A percentile compares a stretch with the other conserved stretches of the same genome.
Evolutionary conservation across 176 grass and related monocot species (phyloP).

Genomic region (Cenchrus purpureus): DNA sequence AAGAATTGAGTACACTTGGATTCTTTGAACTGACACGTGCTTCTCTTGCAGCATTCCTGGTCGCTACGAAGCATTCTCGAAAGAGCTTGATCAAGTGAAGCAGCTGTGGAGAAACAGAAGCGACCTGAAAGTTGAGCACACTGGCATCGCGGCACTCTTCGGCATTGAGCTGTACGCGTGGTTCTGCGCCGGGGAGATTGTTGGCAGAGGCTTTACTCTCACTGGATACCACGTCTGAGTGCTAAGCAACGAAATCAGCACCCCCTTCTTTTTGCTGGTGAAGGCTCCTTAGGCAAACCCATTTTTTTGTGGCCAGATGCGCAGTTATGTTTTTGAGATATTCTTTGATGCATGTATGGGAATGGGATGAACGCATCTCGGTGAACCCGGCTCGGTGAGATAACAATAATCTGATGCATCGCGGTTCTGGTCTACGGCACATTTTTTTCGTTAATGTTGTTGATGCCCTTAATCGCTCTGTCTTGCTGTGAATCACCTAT

Average conservation of each 20-base stretch:
- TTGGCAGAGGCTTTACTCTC: constrained; percentile 79
- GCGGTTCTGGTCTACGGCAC: background rate
- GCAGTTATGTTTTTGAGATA: constrained; percentile 5
- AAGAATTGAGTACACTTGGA: background rate
- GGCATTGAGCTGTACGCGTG: constrained; percentile 81
- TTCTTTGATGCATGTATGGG: constrained; percentile 21
- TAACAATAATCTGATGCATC: constrained; percentile 45
- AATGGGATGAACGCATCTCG: background rate
- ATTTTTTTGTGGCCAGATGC: constrained; percentile 18
- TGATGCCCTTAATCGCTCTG: background rate
- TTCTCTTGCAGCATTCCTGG: constrained; percentile 66
- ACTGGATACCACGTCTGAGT: constrained; percentile 85
- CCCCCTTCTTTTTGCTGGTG: background rate
- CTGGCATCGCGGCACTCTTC: constrained; percentile 72
- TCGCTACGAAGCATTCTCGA: constrained; percentile 75
- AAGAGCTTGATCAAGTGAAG: constrained; percentile 77
- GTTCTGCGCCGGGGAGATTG: constrained; percentile 78
- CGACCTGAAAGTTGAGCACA: constrained; percentile 79
- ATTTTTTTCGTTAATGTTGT: background rate
- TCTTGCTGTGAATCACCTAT: background rate
- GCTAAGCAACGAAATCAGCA: background rate
- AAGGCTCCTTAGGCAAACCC: constrained; percentile 24
- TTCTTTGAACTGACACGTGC: background rate
- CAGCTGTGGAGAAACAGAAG: constrained; percentile 62
- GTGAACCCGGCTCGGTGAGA: constrained; percentile 7